Conservation (phyloP, 108 stramenopile genomes). For the Nitzschia palea region DNA sequence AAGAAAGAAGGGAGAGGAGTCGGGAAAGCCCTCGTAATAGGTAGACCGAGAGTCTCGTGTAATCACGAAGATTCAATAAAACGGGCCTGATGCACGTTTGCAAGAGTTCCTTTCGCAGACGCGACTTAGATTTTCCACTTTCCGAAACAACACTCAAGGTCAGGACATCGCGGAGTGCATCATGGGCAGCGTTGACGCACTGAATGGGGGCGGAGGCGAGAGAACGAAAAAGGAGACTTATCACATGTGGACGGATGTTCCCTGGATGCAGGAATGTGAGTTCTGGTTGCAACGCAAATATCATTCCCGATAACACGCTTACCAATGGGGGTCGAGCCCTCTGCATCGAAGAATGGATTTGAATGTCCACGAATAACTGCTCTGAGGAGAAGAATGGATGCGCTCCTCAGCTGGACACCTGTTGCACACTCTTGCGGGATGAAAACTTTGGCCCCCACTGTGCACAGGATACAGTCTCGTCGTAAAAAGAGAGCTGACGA, state of each 20-base stretch:
- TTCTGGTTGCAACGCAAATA: not conserved
- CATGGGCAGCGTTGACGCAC: constrained; percentile 61
- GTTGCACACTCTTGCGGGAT: constrained; percentile 64
- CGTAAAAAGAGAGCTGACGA: constrained; percentile 67
- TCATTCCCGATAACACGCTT: constrained; percentile 6
- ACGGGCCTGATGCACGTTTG: constrained; percentile 86
- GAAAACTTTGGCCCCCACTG: constrained; percentile 32
- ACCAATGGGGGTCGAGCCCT: constrained; percentile 61
- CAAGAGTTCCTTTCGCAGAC: constrained; percentile 78
- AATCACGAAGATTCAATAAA: constrained; percentile 75
- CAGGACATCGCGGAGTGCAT: constrained; percentile 69
- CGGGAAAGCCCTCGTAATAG: constrained; percentile 70
- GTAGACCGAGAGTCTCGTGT: constrained; percentile 66
- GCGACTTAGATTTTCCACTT: constrained; percentile 50
- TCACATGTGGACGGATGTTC: constrained; percentile 82
- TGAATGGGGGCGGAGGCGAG: constrained; percentile 61
- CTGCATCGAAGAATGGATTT: constrained; percentile 74
- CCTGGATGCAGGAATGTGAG: constrained; percentile 29
- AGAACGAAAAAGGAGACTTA: constrained; percentile 79
- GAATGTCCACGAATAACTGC: constrained; percentile 62
- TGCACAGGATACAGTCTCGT: constrained; percentile 48
- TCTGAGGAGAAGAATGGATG: constrained; percentile 66
- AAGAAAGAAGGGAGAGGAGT: constrained; percentile 69
- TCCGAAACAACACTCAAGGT: constrained; percentile 45
- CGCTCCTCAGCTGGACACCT: constrained; percentile 77